Base-by-base conservation (phyloP, 495 filamentous ascomycete species). In the Copromyces sp. region DNA sequence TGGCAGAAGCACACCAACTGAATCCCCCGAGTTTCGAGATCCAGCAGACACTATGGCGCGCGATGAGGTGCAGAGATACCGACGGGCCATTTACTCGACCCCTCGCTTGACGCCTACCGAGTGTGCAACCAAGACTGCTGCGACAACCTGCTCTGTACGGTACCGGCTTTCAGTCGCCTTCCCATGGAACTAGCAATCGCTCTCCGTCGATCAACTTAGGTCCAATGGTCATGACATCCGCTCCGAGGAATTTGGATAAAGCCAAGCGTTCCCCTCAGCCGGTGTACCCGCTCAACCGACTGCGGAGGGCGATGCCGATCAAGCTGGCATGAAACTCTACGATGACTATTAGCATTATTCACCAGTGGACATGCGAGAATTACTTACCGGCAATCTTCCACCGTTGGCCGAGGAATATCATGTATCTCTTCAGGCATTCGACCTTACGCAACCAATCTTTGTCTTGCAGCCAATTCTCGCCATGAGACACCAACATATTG, bases 341-440 rank as follows among this genome's bases (percentile, higher is more conserved):
- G n/a, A 32, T 12, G 16, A 7, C 69, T 3, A 9, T 44, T 12
- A 39, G 69, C 16, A 38, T 42, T 16, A 42, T 17, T 70, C 24
- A 16, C 24, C 38, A 32, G n/a, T 53, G 39, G 12, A n/a, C 44
- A 72, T 17, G 0, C 8, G 11, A 16, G 70, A 24, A 24, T 0
- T 5, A 74, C 79, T 75, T 45, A 78, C 79, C 77, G 12, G 76
- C 75, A 72, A 80, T 75, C 72, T 73, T 78, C 79, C 79, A 81
- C 69, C 79, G 70, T 39, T 40, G 70, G 1, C 70, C 69, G 7
- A 74, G 17, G 6, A 65, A 47, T 35, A 74, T 73, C 29, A 79
- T 45, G 1, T 70, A 20, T 11, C 7, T 68, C 69, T 53, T 77
- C 68, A 80, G 61, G 32, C 38, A 20, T 11, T 76, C 70, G 7